Evolutionary conservation across 73 alveolate species (phyloP), one percentile per base, ranked within the genome.

Genomic region (Tetrahymena elliotti): DNA sequence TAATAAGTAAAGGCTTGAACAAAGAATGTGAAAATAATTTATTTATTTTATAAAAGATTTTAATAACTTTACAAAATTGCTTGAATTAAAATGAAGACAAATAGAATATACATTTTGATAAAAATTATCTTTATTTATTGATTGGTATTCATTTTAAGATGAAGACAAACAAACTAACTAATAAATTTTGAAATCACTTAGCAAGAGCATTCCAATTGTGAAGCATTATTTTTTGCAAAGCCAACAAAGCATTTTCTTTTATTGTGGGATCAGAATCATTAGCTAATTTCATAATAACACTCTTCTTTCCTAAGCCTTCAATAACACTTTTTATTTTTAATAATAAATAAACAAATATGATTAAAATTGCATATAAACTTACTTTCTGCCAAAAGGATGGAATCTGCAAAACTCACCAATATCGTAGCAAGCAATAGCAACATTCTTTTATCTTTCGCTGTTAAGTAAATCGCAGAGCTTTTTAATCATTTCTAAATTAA

Each of bases 331-430:
- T 95, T 96, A 2, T 94, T 96, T 53, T 7, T 4, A 27, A 68
- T 2, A 68, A 27, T 68, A 6, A 68, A 68, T 68, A 22, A 68
- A 31, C 54, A 68, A 68, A 53, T 53, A 1, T 8, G 35, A 1
- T 31, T 68, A 6, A 54, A 6, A 13, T 22, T 68, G 2, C 34
- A 68, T 22, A 6, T 0, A 68, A 27, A 27, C 16, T 68, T 68
- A 95, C 93, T 93, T 94, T 97, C 97, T 97, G 22, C 98, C 98
- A 93, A 39, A 92, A 15, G 98, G 98, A 97, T 96, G 98, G 97
- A 97, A 98, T 88, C 99, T 95, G 24, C 99, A 99, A 97, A 98
- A 98, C 94, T 98, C 99, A 53, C 99, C 99, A 38, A 98, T 94
- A 96, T 98, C 99, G 95, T 96, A 98, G 40, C 99, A 97, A 52